Base-by-base conservation (phyloP, 768 basidiomycete species). In the Boletus subcaerulescens region DNA sequence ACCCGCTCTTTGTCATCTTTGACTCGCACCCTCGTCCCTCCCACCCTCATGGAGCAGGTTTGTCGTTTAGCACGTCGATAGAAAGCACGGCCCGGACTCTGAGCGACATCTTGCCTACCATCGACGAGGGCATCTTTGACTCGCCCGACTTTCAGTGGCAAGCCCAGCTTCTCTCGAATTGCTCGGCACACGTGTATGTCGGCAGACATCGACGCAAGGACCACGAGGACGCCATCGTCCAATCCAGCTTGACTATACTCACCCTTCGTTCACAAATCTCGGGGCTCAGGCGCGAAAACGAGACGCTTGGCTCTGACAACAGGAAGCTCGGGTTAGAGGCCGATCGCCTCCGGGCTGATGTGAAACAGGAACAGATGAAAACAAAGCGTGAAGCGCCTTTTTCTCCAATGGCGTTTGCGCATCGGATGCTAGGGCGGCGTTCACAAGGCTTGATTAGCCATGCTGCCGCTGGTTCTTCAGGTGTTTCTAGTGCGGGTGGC, bases 1-100 rank as follows among this genome's bases (percentile, higher is more conserved):
- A 48, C 20, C 56, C 64, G 3, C 65, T 82, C 15, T 87, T 82
- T 59, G 74, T 81, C 43, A 70, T 87, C 41, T 88, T 88, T 55
- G 86, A 88, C 68, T 85, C 86, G 3, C 86, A 87, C 62, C 77
- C 83, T 6, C 77, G 87, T 12, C 77, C 81, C 1, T 76, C 74
- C 18, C 79, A 86, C 59, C 81, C 85, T 0, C 56, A 76, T 31
- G 87, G 87, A 7, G 79, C 85, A 3, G 86, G 81, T 0, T 76
- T 86, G 48, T 77, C 80, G 36, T 69, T 87, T 56, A 80, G 75
- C 60, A 69, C 74, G 1, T 81, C 77, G 6, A 52, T 80, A 8
- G 73, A 77, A 20, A 65, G 59, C 5, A 72, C 79, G 2, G 79
- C 81, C 3, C 47, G 59, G 15, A 77, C 78, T 46, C 71, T 87